Evolutionary conservation across 2,329 filamentous ascomycete species (phyloP).

Genomic region (Monascus ruber): DNA sequence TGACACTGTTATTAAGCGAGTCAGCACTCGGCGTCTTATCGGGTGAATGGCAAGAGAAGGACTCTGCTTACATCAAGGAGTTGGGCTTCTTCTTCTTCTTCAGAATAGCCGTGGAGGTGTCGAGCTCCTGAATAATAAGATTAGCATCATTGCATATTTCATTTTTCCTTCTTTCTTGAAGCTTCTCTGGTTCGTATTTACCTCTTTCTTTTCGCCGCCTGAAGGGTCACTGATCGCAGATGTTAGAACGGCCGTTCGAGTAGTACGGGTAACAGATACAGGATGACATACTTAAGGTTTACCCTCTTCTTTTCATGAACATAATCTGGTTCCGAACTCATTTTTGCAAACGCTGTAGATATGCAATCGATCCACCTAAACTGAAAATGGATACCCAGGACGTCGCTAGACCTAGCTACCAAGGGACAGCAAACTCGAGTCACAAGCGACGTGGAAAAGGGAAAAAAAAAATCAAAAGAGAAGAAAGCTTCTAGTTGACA

Average conservation of each 20-base stretch:
- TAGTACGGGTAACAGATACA: slow-evolving; percentile 1
- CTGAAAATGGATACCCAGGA: slow-evolving; percentile 6
- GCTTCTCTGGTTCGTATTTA: slow-evolving; percentile 31
- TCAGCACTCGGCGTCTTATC: slow-evolving; percentile 12
- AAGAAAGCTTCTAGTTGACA: slow-evolving; percentile 2
- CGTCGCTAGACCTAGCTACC: slow-evolving; percentile 2
- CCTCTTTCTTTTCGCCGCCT: slow-evolving; percentile 74
- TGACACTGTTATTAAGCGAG: slow-evolving; percentile 53
- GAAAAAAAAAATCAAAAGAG: slow-evolving; percentile 2
- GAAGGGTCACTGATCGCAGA: slow-evolving; percentile 61
- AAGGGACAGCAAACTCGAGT: too few relatives aligned
- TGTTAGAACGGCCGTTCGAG: slow-evolving; percentile 29
- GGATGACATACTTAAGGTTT: slow-evolving; percentile 59
- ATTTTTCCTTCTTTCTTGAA: slow-evolving; percentile 19
- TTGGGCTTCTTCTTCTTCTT: slow-evolving; percentile 99
- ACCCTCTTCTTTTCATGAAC: slow-evolving; percentile 66
- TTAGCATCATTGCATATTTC: slow-evolving; percentile 14
- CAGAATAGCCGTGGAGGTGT: slow-evolving; percentile 88
- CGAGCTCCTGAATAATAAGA: slow-evolving; percentile 56
- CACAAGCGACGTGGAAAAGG: background rate
- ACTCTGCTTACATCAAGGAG: slow-evolving; percentile 69
- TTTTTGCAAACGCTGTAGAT: slow-evolving; percentile 36
- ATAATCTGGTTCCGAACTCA: slow-evolving; percentile 58
- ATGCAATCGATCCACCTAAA: slow-evolving; percentile 7
- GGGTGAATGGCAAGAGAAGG: background rate